Evolutionary conservation across 768 basidiomycete species (phyloP), one percentile per base, ranked within the genome.

Genomic region (Amanita thiersii): DNA sequence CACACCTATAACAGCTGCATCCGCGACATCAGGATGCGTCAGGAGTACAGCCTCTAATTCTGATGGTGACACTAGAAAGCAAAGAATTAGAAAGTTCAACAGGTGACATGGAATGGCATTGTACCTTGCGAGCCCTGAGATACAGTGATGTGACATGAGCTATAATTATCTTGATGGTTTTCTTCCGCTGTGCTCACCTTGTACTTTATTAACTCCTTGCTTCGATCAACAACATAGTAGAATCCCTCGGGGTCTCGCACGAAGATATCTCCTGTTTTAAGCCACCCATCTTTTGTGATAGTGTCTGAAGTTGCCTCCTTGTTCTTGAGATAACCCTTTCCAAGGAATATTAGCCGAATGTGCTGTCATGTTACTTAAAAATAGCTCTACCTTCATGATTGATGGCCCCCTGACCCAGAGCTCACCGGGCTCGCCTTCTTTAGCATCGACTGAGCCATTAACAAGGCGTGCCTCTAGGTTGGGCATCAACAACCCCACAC

Each of bases 201-300:
- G 9, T 14, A 30, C 9, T 30, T 64, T 62, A 11, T n/a, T n/a
- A n/a, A n/a, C n/a, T n/a, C n/a, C n/a, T n/a, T n/a, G n/a, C n/a
- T n/a, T n/a, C 81, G 60, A 44, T 80, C 78, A 1, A 81, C 72
- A 42, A 79, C 75, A 45, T 61, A 66, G 52, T 70, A 78, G 50
- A 66, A 76, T 0, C 82, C 83, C 3, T 81, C 70, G n/a, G 56
- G 51, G 44, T 82, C 77, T 10, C 68, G 55, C n/a, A 69, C 46
- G 2, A 66, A 72, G 14, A 86, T 64, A 52, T 87, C 85, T 0
- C 85, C 82, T 1, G 84, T 85, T 63, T 75, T 79, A 58, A 81
- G 73, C 80, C 81, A 87, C 2, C 75, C 70, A 29, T 79, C 76
- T 0, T 58, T 49, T 0, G 76, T 79, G 49, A 85, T 73, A 1